Percentiles rank a stretch among this genome's conserved stretches.
Evolutionary conservation across 2,329 filamentous ascomycete species (phyloP).

Genomic region (Trichoderma afroharzianum): DNA sequence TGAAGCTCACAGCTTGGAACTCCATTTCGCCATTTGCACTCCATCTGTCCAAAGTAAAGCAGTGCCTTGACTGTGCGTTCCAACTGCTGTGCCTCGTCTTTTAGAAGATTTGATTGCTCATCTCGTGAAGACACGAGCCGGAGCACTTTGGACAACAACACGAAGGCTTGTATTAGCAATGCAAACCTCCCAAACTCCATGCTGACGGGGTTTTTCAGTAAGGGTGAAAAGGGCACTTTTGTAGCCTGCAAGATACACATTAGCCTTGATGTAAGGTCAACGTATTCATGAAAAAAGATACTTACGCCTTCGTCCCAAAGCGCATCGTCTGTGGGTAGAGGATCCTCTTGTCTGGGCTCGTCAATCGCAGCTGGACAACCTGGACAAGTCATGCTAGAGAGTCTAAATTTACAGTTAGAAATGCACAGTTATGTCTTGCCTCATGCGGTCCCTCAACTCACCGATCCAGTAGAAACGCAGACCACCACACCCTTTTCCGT

Average conservation of each 20-base stretch:
- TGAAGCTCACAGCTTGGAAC: constrained; percentile 1
- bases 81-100: background rate
- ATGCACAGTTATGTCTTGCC: background rate
- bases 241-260: background rate
- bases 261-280: background rate
- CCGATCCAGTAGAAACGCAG: background rate
- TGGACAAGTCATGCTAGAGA: background rate
- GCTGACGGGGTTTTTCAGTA: background rate
- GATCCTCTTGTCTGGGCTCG: background rate
- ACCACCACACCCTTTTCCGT: constrained; percentile 4
- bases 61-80: background rate
- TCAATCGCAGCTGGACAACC: background rate
- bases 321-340: background rate
- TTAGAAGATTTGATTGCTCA: background rate
- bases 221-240: background rate
- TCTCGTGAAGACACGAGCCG: background rate
- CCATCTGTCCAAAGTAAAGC: background rate
- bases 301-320: constrained; percentile 5
- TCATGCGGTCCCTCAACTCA: background rate
- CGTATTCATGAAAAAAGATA: background rate
- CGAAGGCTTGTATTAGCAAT: background rate
- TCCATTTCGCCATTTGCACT: background rate
- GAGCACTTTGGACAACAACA: background rate
- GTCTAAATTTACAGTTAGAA: background rate
- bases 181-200: constrained; percentile 4